A percentile compares a stretch with the other conserved stretches of the same genome.
Conservation (phyloP, 768 basidiomycete species). For the Gautieria morchelliformis region DNA sequence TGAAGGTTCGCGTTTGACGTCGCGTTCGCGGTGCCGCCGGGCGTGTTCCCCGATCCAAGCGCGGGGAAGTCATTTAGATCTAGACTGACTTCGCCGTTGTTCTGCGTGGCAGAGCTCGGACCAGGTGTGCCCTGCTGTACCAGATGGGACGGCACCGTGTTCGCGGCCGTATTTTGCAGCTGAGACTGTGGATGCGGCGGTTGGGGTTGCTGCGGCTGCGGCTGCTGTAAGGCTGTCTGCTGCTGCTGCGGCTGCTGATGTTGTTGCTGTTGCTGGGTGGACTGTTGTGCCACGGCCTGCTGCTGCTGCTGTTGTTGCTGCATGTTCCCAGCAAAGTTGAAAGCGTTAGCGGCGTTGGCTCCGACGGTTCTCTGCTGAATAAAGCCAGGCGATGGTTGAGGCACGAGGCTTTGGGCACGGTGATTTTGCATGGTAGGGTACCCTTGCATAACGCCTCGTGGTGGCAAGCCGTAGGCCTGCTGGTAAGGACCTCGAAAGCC, state of each 20-base stretch:
- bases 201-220: constrained; percentile 15
- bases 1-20: constrained; percentile 25
- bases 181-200: constrained; percentile 23
- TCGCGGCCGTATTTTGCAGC: constrained; percentile 40
- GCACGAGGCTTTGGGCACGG: constrained; percentile 48
- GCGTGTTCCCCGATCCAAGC: constrained; percentile 53
- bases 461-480: constrained; percentile 48
- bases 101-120: constrained; percentile 41
- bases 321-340: constrained; percentile 18
- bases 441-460: constrained; percentile 44
- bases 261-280: constrained; percentile 36
- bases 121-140: constrained; percentile 35
- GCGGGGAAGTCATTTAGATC: constrained; percentile 88
- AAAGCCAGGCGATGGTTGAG: constrained; percentile 53
- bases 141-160: constrained; percentile 47
- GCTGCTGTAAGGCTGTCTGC: constrained; percentile 16
- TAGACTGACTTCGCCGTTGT: constrained; percentile 57
- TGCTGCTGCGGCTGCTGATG: constrained; percentile 30
- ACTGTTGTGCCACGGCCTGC: constrained; percentile 25
- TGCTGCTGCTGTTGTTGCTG: constrained; percentile 41
- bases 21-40: constrained; percentile 26
- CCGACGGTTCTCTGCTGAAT: constrained; percentile 22
- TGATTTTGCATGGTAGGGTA: constrained; percentile 54
- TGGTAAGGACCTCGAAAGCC: constrained; percentile 47
- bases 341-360: constrained; percentile 7